Evolutionary conservation across 768 basidiomycete species (phyloP), one percentile per base, ranked within the genome.

Genomic region (Lentinula edodes): DNA sequence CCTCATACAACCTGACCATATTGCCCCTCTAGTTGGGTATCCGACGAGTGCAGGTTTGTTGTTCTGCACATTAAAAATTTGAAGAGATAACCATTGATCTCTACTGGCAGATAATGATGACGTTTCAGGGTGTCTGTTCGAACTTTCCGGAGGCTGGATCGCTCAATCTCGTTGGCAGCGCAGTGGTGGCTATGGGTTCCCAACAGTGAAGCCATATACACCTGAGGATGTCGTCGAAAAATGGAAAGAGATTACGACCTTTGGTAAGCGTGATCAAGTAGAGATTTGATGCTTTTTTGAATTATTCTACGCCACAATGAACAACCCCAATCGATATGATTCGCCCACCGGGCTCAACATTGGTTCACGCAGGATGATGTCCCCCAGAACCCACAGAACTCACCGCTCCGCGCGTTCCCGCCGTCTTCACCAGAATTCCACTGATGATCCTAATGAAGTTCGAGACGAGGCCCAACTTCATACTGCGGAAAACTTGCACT

Each of bases 141-240:
- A 98, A 72, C 83, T 94, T 43, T 82, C 82, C 13, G 95, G 91
- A 23, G 97, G 96, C 0, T 98, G 94, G 91, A 89, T 90, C 3
- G 92, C 92, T 0, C 86, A 95, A 72, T 88, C 91, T 36, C 82
- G 96, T 61, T 99, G 96, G 95, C 91, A 98, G 72, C 86, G 93
- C 13, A 79, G 93, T 8, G 90, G 88, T 1, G 97, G 95, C 9
- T 76, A 88, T 68, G 89, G 90, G 6, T 98, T 98, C 86, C 89
- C 94, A 5, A 82, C 88, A 39, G 88, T 88, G 70, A 81, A 80
- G 62, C 78, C 81, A 3, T 81, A 90, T 64, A 86, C 86, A 7
- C 91, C 94, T 0, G 97, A 98, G 73, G 86, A 88, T 60, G 79
- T 98, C 53, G 69, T 88, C 13, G 72, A 80, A 32, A 89, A 93